A percentile compares a stretch with the other conserved stretches of the same genome.
Evolutionary conservation across 208 protist genomes (phyloP).

Genomic region (Polymyxa betae): DNA sequence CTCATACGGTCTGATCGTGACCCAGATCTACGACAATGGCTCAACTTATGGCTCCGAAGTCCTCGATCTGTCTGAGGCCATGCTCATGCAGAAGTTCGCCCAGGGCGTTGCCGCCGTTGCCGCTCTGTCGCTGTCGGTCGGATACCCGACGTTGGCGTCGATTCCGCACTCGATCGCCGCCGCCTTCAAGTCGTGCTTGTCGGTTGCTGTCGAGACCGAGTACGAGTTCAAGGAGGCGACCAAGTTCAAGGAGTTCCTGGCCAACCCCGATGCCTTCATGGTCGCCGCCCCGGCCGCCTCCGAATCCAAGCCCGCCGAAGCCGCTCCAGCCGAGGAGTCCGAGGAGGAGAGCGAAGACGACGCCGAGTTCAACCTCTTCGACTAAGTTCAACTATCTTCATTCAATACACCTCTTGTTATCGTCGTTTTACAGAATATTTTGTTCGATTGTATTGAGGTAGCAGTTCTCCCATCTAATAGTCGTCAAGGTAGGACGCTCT

Average conservation of each 20-base stretch:
- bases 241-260: constrained; percentile 75
- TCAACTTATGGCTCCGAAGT: constrained; percentile 87
- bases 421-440: too few species aligned
- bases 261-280: constrained; percentile 66
- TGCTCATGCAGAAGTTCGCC: constrained; percentile 84
- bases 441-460: too few species aligned
- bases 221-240: constrained; percentile 83
- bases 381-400: too few species aligned
- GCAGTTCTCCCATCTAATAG: too few species aligned
- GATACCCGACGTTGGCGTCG: constrained; percentile 89
- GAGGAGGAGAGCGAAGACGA: constrained; percentile 54
- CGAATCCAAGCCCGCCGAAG: not conserved
- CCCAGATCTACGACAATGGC: constrained; percentile 92
- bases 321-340: constrained; percentile 32
- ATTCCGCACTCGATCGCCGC: constrained; percentile 91
- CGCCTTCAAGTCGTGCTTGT: constrained; percentile 95
- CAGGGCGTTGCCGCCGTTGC: constrained; percentile 87
- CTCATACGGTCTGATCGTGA: constrained; percentile 91
- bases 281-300: constrained; percentile 66
- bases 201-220: constrained; percentile 87
- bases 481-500: too few species aligned
- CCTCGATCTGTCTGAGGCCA: constrained; percentile 89
- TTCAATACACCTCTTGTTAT: too few species aligned
- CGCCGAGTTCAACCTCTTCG: constrained; percentile 52
- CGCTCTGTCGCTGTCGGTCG: constrained; percentile 89